Evolutionary conservation across 148 eudicot genomes (phyloP).

Genomic region (Pharnaceum exiguum): DNA sequence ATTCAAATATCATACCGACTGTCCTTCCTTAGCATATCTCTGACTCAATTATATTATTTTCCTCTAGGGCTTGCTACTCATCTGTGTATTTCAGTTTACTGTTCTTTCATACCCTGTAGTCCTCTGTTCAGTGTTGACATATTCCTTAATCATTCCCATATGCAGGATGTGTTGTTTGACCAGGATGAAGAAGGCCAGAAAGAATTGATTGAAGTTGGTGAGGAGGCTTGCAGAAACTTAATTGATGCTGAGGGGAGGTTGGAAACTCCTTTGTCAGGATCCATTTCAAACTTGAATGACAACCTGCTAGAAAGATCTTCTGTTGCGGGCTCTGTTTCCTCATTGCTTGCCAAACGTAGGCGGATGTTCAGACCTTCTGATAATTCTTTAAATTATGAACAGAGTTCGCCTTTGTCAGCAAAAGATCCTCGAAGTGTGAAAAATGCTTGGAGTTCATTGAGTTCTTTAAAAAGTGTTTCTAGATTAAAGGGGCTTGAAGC

Average conservation of each 20-base stretch:
- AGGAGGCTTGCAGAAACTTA: conserved; percentile 16
- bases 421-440: conserved; percentile 16
- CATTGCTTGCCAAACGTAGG: conserved; percentile 34
- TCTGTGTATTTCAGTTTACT: too few relatives aligned
- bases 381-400: conserved; percentile 20
- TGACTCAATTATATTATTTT: too few relatives aligned
- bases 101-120: background rate
- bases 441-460: conserved; percentile 21
- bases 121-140: background rate
- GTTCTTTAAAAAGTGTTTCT: conserved; percentile 28
- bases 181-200: conserved; percentile 15
- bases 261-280: conserved; percentile 17
- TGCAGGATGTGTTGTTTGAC: conserved; percentile 31
- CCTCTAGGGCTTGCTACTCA: too few relatives aligned
- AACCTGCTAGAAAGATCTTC: conserved; percentile 29
- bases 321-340: conserved; percentile 38
- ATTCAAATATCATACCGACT: too few relatives aligned
- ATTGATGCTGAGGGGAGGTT: conserved; percentile 17
- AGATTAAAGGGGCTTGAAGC: conserved; percentile 29
- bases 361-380: conserved; percentile 23
- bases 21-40: too few relatives aligned
- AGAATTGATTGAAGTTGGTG: conserved; percentile 16
- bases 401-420: conserved; percentile 26
- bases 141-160: conserved; percentile 10
- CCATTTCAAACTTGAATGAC: conserved; percentile 15